Evolutionary conservation across 1,284 basidiomycete genomes (phyloP).

Genomic region (Athelia sp.): DNA sequence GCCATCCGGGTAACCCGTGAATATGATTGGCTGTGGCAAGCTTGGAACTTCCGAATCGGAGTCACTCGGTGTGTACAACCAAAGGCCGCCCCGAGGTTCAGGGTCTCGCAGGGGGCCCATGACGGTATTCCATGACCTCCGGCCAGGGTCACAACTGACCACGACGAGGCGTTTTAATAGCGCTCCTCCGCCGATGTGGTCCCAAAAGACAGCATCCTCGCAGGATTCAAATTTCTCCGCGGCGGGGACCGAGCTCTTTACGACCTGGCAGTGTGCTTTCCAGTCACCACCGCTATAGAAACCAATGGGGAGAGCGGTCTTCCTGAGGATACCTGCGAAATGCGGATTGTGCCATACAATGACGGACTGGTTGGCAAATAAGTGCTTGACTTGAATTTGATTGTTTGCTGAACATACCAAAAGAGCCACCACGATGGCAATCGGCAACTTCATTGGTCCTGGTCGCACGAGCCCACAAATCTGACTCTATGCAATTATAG

Average conservation of each 20-base stretch:
- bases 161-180: conserved; percentile 38
- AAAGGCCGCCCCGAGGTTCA: conserved; percentile 42
- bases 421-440: no score
- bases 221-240: conserved; percentile 43
- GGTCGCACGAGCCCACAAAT: no score
- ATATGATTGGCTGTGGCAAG: conserved; percentile 18
- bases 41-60: neutral
- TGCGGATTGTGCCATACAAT: no score
- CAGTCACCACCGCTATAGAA: conserved; percentile 46
- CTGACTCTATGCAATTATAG: no score
- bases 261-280: conserved; percentile 34
- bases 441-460: no score
- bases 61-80: conserved; percentile 29
- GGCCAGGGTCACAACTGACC: conserved; percentile 48
- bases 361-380: no score
- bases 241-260: conserved; percentile 27
- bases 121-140: conserved; percentile 60
- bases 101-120: conserved; percentile 57
- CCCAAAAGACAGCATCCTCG: conserved; percentile 63
- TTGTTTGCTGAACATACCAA: no score
- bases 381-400: no score
- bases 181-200: conserved; percentile 33
- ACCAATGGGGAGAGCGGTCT: conserved; percentile 29
- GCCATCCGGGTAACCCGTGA: conserved; percentile 37
- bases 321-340: no score